Evolutionary conservation across 106 monocot species (phyloP).

Genomic region (Hemerocallis citrina): DNA sequence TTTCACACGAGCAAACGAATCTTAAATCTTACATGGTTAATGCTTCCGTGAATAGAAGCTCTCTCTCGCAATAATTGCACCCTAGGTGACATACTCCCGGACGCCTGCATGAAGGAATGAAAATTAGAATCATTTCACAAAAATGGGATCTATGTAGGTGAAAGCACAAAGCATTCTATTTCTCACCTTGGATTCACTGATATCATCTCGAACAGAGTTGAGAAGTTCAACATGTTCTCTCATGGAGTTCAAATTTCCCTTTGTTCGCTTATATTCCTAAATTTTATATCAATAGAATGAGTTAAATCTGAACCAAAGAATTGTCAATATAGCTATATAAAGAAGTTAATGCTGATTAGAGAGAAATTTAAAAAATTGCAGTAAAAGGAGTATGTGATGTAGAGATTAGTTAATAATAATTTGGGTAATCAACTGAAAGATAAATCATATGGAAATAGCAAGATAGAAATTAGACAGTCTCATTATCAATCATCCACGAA

Average conservation of each 20-base stretch:
- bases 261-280: slow-evolving; percentile 91
- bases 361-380: not conserved
- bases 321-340: not conserved
- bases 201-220: slow-evolving; percentile 87
- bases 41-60: slow-evolving; percentile 92
- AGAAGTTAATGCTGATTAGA: not conserved
- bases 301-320: not conserved
- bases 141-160: not conserved
- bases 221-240: slow-evolving; percentile 95
- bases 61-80: slow-evolving; percentile 77
- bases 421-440: not conserved
- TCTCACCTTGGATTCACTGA: slow-evolving; percentile 82
- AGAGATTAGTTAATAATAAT: not conserved
- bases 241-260: slow-evolving; percentile 77
- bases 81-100: slow-evolving; percentile 68
- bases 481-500: no score
- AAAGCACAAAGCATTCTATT: not conserved
- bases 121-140: not conserved
- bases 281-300: slow-evolving; percentile 1
- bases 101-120: slow-evolving; percentile 39
- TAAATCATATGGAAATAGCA: not conserved
- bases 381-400: not conserved
- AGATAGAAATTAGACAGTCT: not conserved
- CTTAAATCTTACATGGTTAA: slow-evolving; percentile 57
- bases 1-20: no score